Conservation (phyloP, 2,329 filamentous ascomycete species). For the Calonectria ilicicola region DNA sequence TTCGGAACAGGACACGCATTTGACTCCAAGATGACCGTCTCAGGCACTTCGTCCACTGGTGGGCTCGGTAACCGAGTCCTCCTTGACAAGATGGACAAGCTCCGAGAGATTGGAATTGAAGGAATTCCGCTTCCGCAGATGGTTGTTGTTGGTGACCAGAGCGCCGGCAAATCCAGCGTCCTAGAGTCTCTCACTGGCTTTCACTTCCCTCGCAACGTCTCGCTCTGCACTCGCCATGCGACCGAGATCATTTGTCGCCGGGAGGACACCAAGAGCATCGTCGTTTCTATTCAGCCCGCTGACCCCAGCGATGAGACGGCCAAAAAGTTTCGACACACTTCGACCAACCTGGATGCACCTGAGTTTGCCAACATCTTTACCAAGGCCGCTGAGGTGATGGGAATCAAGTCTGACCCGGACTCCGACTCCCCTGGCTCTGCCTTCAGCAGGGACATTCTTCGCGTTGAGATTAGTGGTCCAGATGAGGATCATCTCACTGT, state of each 20-base stretch:
- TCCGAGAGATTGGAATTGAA: slow-evolving; percentile 55
- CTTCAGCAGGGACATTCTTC: slow-evolving; percentile 60
- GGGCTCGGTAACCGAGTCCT: slow-evolving; percentile 39
- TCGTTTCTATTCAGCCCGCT: slow-evolving; percentile 53
- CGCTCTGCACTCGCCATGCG: slow-evolving; percentile 61
- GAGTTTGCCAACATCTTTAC: slow-evolving; percentile 54
- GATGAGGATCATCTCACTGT: slow-evolving; percentile 61
- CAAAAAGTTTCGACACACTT: slow-evolving; percentile 43
- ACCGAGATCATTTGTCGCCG: slow-evolving; percentile 61
- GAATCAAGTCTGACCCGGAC: slow-evolving; percentile 47
- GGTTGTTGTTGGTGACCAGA: slow-evolving; percentile 86
- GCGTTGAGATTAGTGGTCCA: slow-evolving; percentile 57
- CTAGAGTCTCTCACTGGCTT: slow-evolving; percentile 73
- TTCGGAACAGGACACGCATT: neutral
- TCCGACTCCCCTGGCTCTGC: slow-evolving; percentile 37
- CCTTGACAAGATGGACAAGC: slow-evolving; percentile 54
- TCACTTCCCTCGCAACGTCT: slow-evolving; percentile 57
- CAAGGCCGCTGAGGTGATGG: slow-evolving; percentile 60
- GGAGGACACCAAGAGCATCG: slow-evolving; percentile 47
- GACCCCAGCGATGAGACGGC: slow-evolving; percentile 28
- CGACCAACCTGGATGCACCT: slow-evolving; percentile 37
- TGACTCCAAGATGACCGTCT: slow-evolving; percentile 17
- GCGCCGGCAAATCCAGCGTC: slow-evolving; percentile 87
- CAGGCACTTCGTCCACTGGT: slow-evolving; percentile 3
- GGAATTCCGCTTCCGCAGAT: slow-evolving; percentile 66